These are phyloP conservation scores for Drechslerella coelobrocha DNA, from an alignment of 2,329 filamentous ascomycete species.

Conservation along the genomic window DNA sequence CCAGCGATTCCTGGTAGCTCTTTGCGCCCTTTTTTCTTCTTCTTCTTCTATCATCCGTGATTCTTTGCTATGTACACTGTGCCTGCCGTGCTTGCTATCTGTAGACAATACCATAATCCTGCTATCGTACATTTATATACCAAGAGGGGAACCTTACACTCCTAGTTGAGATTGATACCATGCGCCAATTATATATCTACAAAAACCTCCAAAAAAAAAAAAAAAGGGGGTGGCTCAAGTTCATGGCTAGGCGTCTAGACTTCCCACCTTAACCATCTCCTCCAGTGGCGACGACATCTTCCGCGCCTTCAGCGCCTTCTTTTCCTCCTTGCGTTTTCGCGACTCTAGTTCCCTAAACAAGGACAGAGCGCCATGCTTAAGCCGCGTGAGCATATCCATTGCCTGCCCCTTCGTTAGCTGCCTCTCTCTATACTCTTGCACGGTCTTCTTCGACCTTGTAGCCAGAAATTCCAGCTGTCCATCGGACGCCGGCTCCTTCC, in stretches of 20 bases:
- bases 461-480: conserved; percentile 75
- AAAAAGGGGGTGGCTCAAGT: background rate
- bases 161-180: too few relatives aligned
- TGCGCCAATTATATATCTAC: conserved; percentile 4
- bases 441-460: conserved; percentile 60
- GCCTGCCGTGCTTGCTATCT: too few relatives aligned
- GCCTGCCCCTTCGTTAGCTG: conserved; percentile 75
- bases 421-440: conserved; percentile 58
- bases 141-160: too few relatives aligned
- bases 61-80: conserved; percentile 35
- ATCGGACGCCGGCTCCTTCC: conserved; percentile 68
- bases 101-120: conserved; percentile 48
- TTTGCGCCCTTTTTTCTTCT: conserved; percentile 9
- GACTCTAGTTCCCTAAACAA: conserved; percentile 66
- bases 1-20: conserved; percentile 38
- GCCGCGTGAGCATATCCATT: conserved; percentile 87
- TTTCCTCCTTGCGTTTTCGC: conserved; percentile 63
- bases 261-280: conserved; percentile 31
- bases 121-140: conserved; percentile 22
- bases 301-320: conserved; percentile 54
- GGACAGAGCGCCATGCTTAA: conserved; percentile 80
- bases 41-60: conserved; percentile 21
- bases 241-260: conserved; percentile 1
- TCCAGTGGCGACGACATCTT: conserved; percentile 27
- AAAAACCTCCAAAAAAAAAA: background rate